Evolutionary conservation across 2,329 filamentous ascomycete genomes (phyloP), one percentile per base, ranked within the genome.

Genomic region (Myriosclerotinia curreyana): DNA sequence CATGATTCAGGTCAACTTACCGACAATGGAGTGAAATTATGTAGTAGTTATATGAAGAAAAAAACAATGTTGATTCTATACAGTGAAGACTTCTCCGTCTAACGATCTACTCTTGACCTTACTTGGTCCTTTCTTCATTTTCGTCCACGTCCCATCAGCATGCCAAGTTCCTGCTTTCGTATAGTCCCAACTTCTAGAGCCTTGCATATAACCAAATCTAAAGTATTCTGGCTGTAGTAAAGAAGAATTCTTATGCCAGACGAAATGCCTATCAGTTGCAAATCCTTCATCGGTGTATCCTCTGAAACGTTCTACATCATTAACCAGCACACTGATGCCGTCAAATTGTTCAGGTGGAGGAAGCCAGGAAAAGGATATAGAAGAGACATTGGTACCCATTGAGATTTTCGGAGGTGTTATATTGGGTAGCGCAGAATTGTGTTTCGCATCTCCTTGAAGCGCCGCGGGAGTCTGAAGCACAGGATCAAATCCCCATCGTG

Each of bases 401-500:
- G 75, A 76, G 67, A 85, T 83, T 68, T 75, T 72, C 0, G 82
- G 85, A 36, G 73, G 70, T 31, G 79, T 70, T 34, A 86, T 78
- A 0, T 68, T 77, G 50, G 81, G 91, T 1, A 95, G 80, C 0
- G 84, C 77, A 0, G 86, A 86, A 14, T 85, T 85, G 46, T 83
- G 76, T 65, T 86, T 83, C 0, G 84, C 85, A 68, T 89, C 87
- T n/a, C 85, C 86, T 62, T 86, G 86, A 31, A 99, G 78, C 0
- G 87, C 86, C 0, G 77, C 82, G 0, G 90, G 85, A 0, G 95
- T 98, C 77, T 99, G 88, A 20, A 99, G 83, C 54, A 99, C 86
- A 0, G 89, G 83, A 67, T 92, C 93, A 75, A 96, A 99, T 0
- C 93, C 93, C 95, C 95, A 98, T 51, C 94, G 84, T 5, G 93